Conservation (phyloP, 176 grass and related monocot species). For the Paspalum notatum region DNA sequence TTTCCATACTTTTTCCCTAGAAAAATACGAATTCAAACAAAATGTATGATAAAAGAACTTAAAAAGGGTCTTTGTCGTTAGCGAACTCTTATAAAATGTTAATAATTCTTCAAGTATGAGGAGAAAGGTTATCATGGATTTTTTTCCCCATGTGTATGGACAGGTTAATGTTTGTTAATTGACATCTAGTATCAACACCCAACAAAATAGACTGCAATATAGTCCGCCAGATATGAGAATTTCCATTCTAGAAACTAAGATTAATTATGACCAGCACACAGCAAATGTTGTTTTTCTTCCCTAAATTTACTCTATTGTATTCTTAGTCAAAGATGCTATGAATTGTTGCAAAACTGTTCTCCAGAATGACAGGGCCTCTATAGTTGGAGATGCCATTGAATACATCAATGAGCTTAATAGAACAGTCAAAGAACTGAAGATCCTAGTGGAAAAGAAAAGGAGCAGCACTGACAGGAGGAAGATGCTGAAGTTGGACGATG, state of each 20-base stretch:
- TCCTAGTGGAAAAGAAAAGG: constrained; percentile 66
- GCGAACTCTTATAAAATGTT: constrained; percentile 15
- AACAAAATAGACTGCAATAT: constrained; percentile 12
- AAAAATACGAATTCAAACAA: background rate
- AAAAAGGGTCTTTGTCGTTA: constrained; percentile 21
- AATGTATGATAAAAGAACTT: background rate
- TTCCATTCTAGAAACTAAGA: constrained; percentile 15
- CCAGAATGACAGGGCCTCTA: constrained; percentile 81
- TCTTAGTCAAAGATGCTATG: constrained; percentile 24
- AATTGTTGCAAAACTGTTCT: constrained; percentile 26
- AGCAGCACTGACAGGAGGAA: constrained; percentile 54
- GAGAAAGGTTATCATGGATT: constrained; percentile 23
- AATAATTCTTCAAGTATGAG: constrained; percentile 17
- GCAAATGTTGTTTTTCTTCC: background rate
- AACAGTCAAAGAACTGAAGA: constrained; percentile 70
- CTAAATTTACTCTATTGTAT: constrained; percentile 16
- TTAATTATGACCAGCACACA: background rate
- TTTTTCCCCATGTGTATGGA: constrained; percentile 19
- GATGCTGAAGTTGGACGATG: constrained; percentile 57
- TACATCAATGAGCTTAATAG: constrained; percentile 87
- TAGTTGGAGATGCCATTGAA: constrained; percentile 91
- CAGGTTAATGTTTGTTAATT: background rate
- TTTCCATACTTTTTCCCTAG: background rate
- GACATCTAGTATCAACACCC: constrained; percentile 17
- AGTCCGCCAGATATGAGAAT: background rate